Evolutionary conservation across 176 grass and related monocot genomes (phyloP), one percentile per base, ranked within the genome.

Genomic region (Areca catechu): DNA sequence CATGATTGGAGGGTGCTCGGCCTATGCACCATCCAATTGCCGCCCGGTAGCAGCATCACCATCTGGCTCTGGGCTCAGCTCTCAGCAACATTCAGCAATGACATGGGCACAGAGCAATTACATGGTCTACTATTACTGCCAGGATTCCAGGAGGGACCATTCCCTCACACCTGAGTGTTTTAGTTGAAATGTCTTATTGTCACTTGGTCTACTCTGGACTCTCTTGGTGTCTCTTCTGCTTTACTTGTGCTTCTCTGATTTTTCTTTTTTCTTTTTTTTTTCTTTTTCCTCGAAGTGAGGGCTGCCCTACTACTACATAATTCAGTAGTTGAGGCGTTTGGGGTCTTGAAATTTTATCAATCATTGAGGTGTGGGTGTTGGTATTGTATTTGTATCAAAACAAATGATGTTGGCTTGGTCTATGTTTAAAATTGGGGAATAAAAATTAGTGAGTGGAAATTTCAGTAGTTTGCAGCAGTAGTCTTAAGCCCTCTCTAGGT

Each of bases 111-210:
- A 91, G 83, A 77, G 69, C 48, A 64, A 7, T 4, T 71, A 74
- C 50, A 91, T 85, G 86, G 60, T 65, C 19, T 90, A 85, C 69
- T 53, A 79, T 68, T 79, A 78, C 51, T 85, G 74, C 60, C 81
- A 83, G 65, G 88, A 91, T 49, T 3, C 12, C 5, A 69, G 74
- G 60, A 81, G 67, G 71, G 77, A 81, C 52, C 77, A 16, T 51
- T 70, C 81, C 30, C 57, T 85, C 23, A 80, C 78, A 54, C 77
- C 76, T 20, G 81, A 89, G 61, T 81, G 85, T 70, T 83, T 67
- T 60, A 22, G 0, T 43, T 43, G 34, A 43, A 2, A 1, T 0
- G 3, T 2, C 34, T 43, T 43, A 14, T 10, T 3, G 2, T 43
- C 34, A 9, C 34, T 43, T 43, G 34, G 34, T 10, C 2, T 43